phyloP scores from a whole-genome alignment of 2,329 filamentous ascomycete species.

The Sporothrix pseudoabietina region DNA sequence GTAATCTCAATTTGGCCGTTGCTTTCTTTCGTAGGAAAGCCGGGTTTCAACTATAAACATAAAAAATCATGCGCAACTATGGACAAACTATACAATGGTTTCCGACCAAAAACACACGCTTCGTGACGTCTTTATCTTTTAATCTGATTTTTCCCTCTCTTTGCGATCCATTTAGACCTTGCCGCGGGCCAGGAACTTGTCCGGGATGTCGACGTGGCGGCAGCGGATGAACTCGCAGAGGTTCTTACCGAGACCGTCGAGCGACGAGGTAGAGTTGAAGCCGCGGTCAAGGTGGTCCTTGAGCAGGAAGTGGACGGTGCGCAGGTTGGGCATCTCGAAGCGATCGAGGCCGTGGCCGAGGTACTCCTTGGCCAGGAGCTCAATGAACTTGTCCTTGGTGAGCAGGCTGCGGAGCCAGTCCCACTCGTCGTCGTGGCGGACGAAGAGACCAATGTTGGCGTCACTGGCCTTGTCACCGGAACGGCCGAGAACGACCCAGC shows the following conservation, averaged over 20 bases:
- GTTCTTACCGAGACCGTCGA: slow-evolving; percentile 32
- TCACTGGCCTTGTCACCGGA: slow-evolving; percentile 50
- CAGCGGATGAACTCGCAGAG: slow-evolving; percentile 39
- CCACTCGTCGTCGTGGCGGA: slow-evolving; percentile 48
- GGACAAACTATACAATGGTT: slow-evolving; percentile 15
- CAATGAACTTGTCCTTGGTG: slow-evolving; percentile 44
- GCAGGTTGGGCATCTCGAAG: slow-evolving; percentile 50
- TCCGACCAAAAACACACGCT: not conserved
- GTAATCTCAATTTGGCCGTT: slow-evolving; percentile 3
- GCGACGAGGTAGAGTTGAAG: slow-evolving; percentile 32
- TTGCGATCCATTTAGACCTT: slow-evolving; percentile 23
- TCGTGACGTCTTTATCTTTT: not conserved
- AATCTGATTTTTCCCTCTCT: not conserved
- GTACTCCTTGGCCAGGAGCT: slow-evolving; percentile 45
- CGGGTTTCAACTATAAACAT: not conserved
- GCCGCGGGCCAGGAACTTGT: slow-evolving; percentile 43
- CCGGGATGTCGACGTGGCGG: slow-evolving; percentile 49
- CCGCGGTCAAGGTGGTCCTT: slow-evolving; percentile 42
- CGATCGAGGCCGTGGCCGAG: slow-evolving; percentile 46
- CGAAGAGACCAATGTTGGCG: slow-evolving; percentile 52
- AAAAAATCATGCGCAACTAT: not conserved
- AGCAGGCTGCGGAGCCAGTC: slow-evolving; percentile 50
- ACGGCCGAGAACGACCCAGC: slow-evolving; percentile 42
- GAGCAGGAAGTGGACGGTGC: slow-evolving; percentile 36
- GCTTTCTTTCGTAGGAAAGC: not conserved